Evolutionary conservation across 2,329 filamentous ascomycete species (phyloP).

Genomic region (Epichloe sp.): DNA sequence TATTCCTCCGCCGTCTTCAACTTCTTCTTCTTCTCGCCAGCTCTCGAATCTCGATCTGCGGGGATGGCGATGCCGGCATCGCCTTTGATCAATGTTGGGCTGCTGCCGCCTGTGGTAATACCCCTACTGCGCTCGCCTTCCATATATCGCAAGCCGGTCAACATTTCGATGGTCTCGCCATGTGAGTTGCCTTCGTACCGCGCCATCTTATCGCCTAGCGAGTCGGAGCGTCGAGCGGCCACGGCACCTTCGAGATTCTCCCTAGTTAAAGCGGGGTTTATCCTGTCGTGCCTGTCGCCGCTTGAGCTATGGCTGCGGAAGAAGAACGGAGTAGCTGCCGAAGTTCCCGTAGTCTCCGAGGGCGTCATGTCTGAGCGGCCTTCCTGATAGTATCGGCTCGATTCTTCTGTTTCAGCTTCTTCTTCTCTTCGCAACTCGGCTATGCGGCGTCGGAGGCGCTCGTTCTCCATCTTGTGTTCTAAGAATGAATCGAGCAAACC

Average conservation of each 20-base stretch:
- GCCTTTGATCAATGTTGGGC: conserved; percentile 68
- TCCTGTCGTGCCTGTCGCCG: conserved; percentile 37
- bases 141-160: conserved; percentile 76
- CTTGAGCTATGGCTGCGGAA: conserved; percentile 16
- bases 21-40: conserved; percentile 76
- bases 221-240: conserved; percentile 54
- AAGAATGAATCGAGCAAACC: conserved; percentile 80
- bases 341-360: conserved; percentile 31
- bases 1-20: conserved; percentile 77
- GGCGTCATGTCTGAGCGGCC: conserved; percentile 38
- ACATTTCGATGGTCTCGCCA: conserved; percentile 81
- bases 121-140: conserved; percentile 81
- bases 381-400: conserved; percentile 48
- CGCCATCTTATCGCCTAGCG: conserved; percentile 73
- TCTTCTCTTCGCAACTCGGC: conserved; percentile 77
- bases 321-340: conserved; percentile 17
- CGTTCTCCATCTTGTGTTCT: conserved; percentile 94
- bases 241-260: conserved; percentile 67
- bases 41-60: conserved; percentile 59
- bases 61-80: conserved; percentile 80
- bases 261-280: conserved; percentile 59
- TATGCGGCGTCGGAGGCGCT: conserved; percentile 72
- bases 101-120: conserved; percentile 74
- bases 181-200: conserved; percentile 65
- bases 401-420: conserved; percentile 60